Base-by-base conservation (phyloP, 805 yeast genomes). In the Limtongia smithiae region DNA sequence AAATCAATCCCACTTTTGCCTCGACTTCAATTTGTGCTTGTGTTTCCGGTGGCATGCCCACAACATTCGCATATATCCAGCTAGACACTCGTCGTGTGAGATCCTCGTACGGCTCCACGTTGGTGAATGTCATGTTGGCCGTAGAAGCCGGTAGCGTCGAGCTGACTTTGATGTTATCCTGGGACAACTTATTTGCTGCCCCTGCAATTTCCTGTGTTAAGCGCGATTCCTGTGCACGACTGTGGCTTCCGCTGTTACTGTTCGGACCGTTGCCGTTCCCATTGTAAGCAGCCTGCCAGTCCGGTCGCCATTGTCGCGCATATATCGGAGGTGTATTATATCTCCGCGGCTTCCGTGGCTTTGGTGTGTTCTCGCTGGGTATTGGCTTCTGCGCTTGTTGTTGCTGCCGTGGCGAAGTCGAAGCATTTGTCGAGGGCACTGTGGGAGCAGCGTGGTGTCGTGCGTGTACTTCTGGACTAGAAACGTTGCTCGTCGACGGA, bases 61-160 rank as follows among this genome's bases (percentile, higher is more conserved):
- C 75, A 41, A 86, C 73, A 55, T 84, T 83, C 14, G 93, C 89
- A 71, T 84, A 86, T 12, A 86, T 75, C 95, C 95, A 86, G 61
- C 82, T 85, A 18, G 91, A 83, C 4, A 86, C 80, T 28, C 85
- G 77, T 63, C 87, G 78, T 6, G 87, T 83, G 46, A 85, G 71
- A 60, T 85, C 87, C 60, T 85, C 83, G 36, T 86, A 76, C 0
- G 88, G 88, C 45, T 79, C 83, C 0, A 82, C 75, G 6, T 86
- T 87, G 0, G 86, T 81, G 18, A 84, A 77, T 31, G 87, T 77
- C 46, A 28, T 9, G 44, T 32, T 37, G 11, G 35, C 18, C 17
- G 21, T 4, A 11, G 37, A 36, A 2, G 76, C 62, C 0, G 69
- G 64, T 25, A 65, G 60, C 1, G 28, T 2, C 14, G 18, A 21